Base-by-base conservation (phyloP, 345 rosid genomes). In the Cardamine chenopodiifolia region DNA sequence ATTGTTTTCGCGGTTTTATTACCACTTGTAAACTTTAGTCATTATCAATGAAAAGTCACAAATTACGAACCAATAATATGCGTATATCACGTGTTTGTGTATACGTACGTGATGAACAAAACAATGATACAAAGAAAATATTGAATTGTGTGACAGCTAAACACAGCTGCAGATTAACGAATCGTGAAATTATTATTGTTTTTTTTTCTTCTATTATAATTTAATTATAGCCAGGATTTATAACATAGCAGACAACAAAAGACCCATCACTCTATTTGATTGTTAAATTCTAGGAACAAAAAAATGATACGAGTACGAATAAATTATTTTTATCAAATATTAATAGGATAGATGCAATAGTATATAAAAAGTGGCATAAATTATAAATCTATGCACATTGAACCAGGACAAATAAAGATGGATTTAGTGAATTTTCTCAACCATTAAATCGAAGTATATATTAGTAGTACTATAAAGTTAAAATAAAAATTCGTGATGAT, bases 131-230 rank as follows among this genome's bases (percentile, higher is more conserved):
- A 62, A 6, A 20, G 0, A 54, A 63, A 12, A 54, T 31, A 54
- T 45, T 42, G 29, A 75, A 54, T 45, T 62, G 62, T 35, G 45
- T 63, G 80, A 80, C 78, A 83, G 78, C 85, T 74, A 57, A 80
- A 32, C 31, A 79, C 95, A 89, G 89, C 90, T 86, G 86, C 80
- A 82, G 77, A 57, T 77, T 79, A 81, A 53, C 68, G 49, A 48
- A 66, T 64, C 53, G 56, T 60, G 53, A 78, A 57, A 34, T 40
- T 22, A 75, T 62, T n/a, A 57, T 76, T 53, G 6, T 67, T 7
- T 32, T 20, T 3, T 40, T 23, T 45, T 22, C 11, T 32, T 20
- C 19, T 53, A 56, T 56, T 4, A 69, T 76, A 25, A 63, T 76
- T 45, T 45, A 70, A 45, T 66, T 37, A 61, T 29, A 70, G 74